Evolutionary conservation across 2,329 filamentous ascomycete genomes (phyloP), one percentile per base, ranked within the genome.

Genomic region (Phoma sp.): DNA sequence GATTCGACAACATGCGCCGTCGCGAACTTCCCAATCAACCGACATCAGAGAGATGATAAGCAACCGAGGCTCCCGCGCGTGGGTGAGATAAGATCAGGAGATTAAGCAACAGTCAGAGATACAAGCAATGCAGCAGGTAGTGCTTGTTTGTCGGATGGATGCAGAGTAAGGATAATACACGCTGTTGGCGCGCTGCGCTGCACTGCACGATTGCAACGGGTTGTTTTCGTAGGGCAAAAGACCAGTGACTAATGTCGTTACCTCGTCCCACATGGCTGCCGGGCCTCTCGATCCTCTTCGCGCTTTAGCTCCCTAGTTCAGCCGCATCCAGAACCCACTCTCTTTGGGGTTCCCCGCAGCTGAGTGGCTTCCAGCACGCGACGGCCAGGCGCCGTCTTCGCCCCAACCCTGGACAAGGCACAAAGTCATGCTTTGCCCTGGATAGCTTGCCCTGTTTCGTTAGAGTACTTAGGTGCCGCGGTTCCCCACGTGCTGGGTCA

Each of bases 1-100:
- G 47, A 53, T 55, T 41, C 59, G 56, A 59, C 59, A 47, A 32
- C 43, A 32, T 14, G 32, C 18, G 27, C 50, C 50, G 50, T 47
- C 32, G 18, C 22, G 8, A 4, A 18, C 25, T 22, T 39, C 45
- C 47, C 47, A 50, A 50, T 50, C 47, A 50, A 13, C n/a, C 27
- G 9, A 6, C 27, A 29, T 29, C 27, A 9, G 27, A 29, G 11
- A 10, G 13, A 14, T 41, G 23, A 29, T 29, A 13, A 24, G 23
- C 38, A 6, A 29, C 6, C 27, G 6, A 6, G 27, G 27, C 27
- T 29, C 6, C 27, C 27, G 27, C 27, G 27, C 27, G 27, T 29
- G 27, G 27, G 27, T 29, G 6, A 29, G 27, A 29, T 29, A 29
- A 29, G 27, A 29, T 29, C 27, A 29, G 18, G 18, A 18, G 27